Evolutionary conservation across 192 early-diverging fungal genomes (phyloP).

Genomic region (Backusella circina): DNA sequence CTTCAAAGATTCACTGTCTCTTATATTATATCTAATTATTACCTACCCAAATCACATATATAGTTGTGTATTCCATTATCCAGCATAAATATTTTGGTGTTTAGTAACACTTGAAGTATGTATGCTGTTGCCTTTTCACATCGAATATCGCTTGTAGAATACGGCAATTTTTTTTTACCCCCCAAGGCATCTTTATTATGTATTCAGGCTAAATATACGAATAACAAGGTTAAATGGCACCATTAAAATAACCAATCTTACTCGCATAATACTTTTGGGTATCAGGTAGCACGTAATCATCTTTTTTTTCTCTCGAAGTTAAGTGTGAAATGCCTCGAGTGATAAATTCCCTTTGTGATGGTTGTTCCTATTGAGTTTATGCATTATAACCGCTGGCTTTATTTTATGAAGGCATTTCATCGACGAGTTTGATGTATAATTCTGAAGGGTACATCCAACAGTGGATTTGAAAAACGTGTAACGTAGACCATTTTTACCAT

Average conservation of each 20-base stretch:
- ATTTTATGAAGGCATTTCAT: conserved; percentile 63
- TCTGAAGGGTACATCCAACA: conserved; percentile 52
- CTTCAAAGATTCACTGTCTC: too few species aligned
- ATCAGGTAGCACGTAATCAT: conserved; percentile 44
- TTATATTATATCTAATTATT: too few species aligned
- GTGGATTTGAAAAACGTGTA: conserved; percentile 61
- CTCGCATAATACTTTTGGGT: conserved; percentile 69
- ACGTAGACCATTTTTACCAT: not conserved
- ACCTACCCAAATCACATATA: too few species aligned
- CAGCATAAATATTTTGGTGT: conserved; percentile 55
- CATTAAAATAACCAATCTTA: conserved; percentile 55
- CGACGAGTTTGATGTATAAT: conserved; percentile 54
- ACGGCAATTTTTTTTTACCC: conserved; percentile 59
- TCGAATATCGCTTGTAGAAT: conserved; percentile 60
- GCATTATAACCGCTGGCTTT: conserved; percentile 32
- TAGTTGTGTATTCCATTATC: conserved; percentile 74
- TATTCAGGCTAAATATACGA: conserved; percentile 60
- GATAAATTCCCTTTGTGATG: conserved; percentile 39
- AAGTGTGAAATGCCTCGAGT: conserved; percentile 50
- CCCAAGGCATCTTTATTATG: conserved; percentile 41
- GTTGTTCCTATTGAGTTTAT: conserved; percentile 2
- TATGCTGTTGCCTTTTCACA: conserved; percentile 62
- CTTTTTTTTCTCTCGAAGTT: conserved; percentile 29
- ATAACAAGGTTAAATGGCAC: conserved; percentile 58
- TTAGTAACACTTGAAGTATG: conserved; percentile 39